These are phyloP conservation scores for Calonectria pseudoreteaudii DNA, from an alignment of 2,329 filamentous ascomycete species.

Conservation along the genomic window DNA sequence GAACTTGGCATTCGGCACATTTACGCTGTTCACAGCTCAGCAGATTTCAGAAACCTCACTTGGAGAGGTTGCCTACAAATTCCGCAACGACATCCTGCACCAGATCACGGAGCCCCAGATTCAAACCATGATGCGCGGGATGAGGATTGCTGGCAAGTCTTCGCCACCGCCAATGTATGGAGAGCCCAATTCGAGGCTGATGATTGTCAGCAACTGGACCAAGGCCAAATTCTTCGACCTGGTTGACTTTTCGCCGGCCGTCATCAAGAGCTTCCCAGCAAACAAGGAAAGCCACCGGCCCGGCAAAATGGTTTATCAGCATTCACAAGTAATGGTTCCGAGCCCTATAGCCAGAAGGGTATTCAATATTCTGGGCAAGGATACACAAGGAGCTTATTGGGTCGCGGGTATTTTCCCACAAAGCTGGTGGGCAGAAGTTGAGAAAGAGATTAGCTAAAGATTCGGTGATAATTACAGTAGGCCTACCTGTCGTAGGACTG, in stretches of 20 bases:
- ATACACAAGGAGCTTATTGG: slow-evolving; percentile 9
- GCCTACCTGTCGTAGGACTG: neutral
- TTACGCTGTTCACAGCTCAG: neutral
- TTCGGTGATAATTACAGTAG: neutral
- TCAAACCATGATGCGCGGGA: neutral
- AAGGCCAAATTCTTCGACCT: slow-evolving; percentile 22
- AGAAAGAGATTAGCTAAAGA: neutral
- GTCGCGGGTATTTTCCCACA: neutral
- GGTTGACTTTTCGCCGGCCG: slow-evolving; percentile 17
- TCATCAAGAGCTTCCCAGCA: neutral
- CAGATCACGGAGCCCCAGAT: slow-evolving; percentile 16
- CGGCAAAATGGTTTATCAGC: slow-evolving; percentile 15
- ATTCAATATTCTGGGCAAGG: slow-evolving; percentile 5
- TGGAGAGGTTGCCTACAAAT: slow-evolving; percentile 1
- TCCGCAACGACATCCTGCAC: slow-evolving; percentile 8
- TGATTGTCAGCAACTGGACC: slow-evolving; percentile 23
- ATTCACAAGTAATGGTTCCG: neutral
- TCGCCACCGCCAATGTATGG: slow-evolving; percentile 3
- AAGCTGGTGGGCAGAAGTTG: slow-evolving; percentile 5
- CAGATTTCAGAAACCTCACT: neutral
- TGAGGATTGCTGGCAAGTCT: neutral
- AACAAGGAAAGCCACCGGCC: neutral
- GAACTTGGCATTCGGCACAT: slow-evolving; percentile 6
- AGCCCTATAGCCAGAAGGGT: slow-evolving; percentile 9
- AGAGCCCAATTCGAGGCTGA: neutral